These are phyloP conservation scores for Hibiscus tridactylites DNA, from an alignment of 345 rosid genomes.

Conservation along the genomic window DNA sequence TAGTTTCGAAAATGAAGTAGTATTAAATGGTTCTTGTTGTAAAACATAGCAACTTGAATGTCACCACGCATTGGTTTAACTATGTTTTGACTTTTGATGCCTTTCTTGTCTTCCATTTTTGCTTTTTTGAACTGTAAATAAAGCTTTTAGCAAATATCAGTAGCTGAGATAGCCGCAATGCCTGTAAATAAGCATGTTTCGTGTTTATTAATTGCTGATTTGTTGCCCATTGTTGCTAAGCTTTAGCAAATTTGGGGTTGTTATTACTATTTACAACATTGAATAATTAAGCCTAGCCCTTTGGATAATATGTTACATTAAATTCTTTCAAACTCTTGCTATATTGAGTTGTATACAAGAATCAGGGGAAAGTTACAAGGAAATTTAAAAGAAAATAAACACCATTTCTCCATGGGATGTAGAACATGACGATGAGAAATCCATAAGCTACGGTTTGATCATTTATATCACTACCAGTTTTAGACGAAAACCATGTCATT, in stretches of 20 bases:
- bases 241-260: background rate
- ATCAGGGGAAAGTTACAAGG: background rate
- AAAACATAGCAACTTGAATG: constrained; percentile 25
- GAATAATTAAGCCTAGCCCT: background rate
- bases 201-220: background rate
- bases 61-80: constrained; percentile 16
- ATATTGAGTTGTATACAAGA: background rate
- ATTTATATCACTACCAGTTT: background rate
- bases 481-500: background rate
- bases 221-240: background rate
- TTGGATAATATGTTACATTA: background rate
- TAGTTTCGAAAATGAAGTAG: constrained; percentile 49
- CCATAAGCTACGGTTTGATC: background rate
- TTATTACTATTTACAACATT: background rate
- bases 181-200: background rate
- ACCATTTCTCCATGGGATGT: background rate
- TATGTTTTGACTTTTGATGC: background rate
- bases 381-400: background rate
- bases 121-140: background rate
- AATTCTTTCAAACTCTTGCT: background rate
- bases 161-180: background rate
- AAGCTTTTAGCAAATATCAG: background rate
- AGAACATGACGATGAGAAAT: background rate
- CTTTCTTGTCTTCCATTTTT: background rate
- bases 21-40: constrained; percentile 58